Conservation (phyloP, 139 green algal genomes). For the Asterochloris erici region DNA sequence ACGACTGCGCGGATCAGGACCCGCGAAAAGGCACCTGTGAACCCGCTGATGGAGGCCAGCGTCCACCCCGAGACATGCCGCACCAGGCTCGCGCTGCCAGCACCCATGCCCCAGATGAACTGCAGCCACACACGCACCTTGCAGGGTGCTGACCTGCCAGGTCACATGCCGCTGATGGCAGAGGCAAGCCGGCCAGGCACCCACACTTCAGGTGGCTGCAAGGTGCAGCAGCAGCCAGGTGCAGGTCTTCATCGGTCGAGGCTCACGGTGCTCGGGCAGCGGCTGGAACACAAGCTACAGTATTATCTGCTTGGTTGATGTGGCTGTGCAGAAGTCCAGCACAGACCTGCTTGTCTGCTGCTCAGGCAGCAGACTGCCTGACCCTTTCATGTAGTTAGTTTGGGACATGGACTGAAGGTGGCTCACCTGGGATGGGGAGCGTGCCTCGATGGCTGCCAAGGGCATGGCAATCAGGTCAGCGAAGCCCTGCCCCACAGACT, state of each 20-base stretch:
- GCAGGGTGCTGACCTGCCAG: background rate
- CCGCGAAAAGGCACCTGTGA: slow-evolving; percentile 37
- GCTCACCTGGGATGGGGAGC: slow-evolving; percentile 26
- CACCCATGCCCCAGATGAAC: slow-evolving; percentile 59
- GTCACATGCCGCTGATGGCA: background rate
- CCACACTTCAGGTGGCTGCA: background rate
- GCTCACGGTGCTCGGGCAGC: too few species aligned
- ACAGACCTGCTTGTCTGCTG: background rate
- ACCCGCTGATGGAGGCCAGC: slow-evolving; percentile 48
- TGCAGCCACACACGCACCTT: background rate
- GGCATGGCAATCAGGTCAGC: slow-evolving; percentile 50
- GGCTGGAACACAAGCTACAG: background rate
- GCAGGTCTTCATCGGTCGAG: background rate
- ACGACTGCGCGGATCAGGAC: slow-evolving; percentile 32
- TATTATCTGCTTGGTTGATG: background rate
- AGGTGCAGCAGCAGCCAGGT: background rate
- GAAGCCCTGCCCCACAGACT: slow-evolving; percentile 38
- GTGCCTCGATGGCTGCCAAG: slow-evolving; percentile 36
- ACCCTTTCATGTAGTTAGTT: background rate
- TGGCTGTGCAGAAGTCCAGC: background rate
- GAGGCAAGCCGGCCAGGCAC: background rate
- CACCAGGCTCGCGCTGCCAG: slow-evolving; percentile 50
- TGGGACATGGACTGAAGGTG: background rate
- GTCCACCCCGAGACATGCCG: slow-evolving; percentile 58
- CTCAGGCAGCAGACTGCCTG: background rate